Evolutionary conservation across 225 moss, liverwort and hornwort species (phyloP), one percentile per base, ranked within the genome.

Genomic region (Neckera pumila): DNA sequence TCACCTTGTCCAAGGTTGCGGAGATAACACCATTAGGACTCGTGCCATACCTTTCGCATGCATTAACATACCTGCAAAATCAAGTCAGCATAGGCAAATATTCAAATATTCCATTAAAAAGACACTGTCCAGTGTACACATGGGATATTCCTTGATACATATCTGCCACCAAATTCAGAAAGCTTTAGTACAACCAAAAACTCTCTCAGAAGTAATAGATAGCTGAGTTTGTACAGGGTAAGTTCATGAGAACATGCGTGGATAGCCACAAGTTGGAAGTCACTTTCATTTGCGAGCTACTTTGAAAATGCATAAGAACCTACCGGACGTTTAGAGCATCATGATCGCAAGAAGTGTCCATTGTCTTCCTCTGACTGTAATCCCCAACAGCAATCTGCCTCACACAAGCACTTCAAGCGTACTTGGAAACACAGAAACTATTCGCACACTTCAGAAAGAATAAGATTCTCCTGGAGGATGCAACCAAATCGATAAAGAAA

Each of bases 21-120:
- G 84, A 90, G 80, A 94, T 70, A 81, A 85, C 75, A 63, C 47
- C 84, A 62, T 87, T 88, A 64, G 92, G 91, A 59, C 42, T 84
- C 76, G 83, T 83, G 89, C 93, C 94, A 93, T 87, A 62, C 53
- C 91, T 89, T 85, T 91, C 93, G 76, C 94, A 94, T 78, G 93
- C 91, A 79, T 54, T 87, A 47, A 87, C 66, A 92, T 93, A 94
- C 80, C 94, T 94, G 91, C 80, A 88, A 76, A 82, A 53, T 34
- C 84, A 87, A 87, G 61, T 73, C 73, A 58, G 47, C 33, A 72
- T 53, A 80, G 61, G 62, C 69, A 86, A 71, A 64, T 56, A 49
- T 49, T 69, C 53, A 62, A 34, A n/a, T 26, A 58, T 22, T 66
- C 19, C 78, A 36, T 69, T 18, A 31, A 75, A 73, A 45, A 43